A percentile compares a stretch with the other conserved stretches of the same genome.
phyloP scores from a whole-genome alignment of 257 asterid species.

The Gynochthodes officinalis region DNA sequence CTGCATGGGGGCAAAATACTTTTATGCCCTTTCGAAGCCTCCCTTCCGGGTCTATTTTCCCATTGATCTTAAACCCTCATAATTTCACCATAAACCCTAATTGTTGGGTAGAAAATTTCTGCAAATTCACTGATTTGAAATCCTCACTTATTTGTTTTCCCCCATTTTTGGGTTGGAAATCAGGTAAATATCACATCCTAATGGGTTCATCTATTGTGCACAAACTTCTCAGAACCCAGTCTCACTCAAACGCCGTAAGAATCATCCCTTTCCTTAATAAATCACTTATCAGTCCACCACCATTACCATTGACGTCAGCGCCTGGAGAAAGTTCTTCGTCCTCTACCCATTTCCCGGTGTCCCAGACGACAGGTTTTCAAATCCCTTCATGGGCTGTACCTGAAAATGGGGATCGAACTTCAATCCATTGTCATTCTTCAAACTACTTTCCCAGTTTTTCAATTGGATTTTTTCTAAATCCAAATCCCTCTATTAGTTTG shows the following conservation, averaged over 20 bases:
- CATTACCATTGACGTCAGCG: slow-evolving; percentile 18
- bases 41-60: neutral
- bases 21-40: too few species aligned
- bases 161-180: slow-evolving; percentile 5
- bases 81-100: too few species aligned
- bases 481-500: slow-evolving; percentile 26
- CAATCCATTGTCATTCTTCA: slow-evolving; percentile 12
- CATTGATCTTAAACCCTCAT: slow-evolving; percentile 22
- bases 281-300: slow-evolving; percentile 19
- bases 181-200: neutral
- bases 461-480: slow-evolving; percentile 48
- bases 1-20: slow-evolving; percentile 59
- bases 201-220: slow-evolving; percentile 51
- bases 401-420: slow-evolving; percentile 20
- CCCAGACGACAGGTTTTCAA: slow-evolving; percentile 16
- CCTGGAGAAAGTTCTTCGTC: slow-evolving; percentile 16
- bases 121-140: neutral
- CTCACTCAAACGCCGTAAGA: slow-evolving; percentile 34
- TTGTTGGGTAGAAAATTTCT: neutral
- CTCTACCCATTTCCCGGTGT: slow-evolving; percentile 14
- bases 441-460: slow-evolving; percentile 54
- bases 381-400: slow-evolving; percentile 17
- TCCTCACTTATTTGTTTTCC: neutral
- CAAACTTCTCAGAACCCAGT: slow-evolving; percentile 43
- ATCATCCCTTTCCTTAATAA: slow-evolving; percentile 29